These are phyloP conservation scores for Chalaropsis thielavioides DNA, from an alignment of 2,329 filamentous ascomycete genomes.

Conservation along the genomic window DNA sequence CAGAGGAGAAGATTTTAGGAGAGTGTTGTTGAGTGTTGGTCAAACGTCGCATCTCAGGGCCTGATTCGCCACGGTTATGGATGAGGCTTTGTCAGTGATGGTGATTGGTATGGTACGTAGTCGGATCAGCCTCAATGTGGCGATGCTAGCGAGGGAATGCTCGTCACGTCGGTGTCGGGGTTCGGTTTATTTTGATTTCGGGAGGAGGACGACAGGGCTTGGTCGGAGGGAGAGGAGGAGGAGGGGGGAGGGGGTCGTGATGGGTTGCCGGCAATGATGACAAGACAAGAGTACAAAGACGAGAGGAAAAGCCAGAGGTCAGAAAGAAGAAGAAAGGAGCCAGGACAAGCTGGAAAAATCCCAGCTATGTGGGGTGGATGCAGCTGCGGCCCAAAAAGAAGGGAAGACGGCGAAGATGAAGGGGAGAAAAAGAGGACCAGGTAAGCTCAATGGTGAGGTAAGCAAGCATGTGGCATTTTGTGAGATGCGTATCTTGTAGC, in stretches of 20 bases:
- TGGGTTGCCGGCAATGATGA: background rate
- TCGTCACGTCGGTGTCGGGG: background rate
- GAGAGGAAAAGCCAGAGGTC: background rate
- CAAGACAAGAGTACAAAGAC: background rate
- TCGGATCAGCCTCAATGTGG: background rate
- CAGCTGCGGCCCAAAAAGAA: background rate
- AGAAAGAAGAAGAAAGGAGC: background rate
- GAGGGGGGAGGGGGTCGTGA: background rate
- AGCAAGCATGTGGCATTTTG: constrained; percentile 3
- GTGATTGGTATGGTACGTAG: background rate
- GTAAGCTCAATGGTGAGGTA: background rate
- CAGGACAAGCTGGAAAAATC: constrained; percentile 1
- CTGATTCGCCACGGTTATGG: constrained; percentile 2
- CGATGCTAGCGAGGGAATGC: background rate
- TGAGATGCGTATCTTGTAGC: background rate
- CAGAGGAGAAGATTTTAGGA: constrained; percentile 10
- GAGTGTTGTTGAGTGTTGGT: constrained; percentile 11
- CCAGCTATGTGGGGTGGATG: constrained; percentile 6
- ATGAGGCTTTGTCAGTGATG: background rate
- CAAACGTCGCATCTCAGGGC: constrained; percentile 17
- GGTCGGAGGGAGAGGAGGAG: background rate
- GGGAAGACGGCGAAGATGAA: background rate
- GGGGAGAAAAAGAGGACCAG: background rate
- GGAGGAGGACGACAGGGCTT: background rate
- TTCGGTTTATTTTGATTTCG: background rate